A percentile compares a stretch with the other conserved stretches of the same genome.
Conservation (phyloP, 1,139 yeast genomes). For the Keqinozyma sinolaborantium region DNA sequence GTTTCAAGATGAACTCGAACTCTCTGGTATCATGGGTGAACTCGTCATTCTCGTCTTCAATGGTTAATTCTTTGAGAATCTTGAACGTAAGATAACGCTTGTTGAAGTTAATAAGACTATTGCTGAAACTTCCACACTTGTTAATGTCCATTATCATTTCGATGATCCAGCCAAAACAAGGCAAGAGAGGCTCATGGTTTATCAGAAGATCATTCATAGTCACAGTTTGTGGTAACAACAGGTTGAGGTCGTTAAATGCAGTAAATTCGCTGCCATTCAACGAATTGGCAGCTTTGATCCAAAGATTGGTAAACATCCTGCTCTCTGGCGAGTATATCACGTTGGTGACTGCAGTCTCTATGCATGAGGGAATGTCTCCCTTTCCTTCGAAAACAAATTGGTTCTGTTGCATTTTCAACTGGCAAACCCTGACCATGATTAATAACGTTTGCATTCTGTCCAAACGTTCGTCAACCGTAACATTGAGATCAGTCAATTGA, state of each 20-base stretch:
- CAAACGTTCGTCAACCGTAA: slow-evolving; percentile 56
- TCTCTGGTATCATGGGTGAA: slow-evolving; percentile 36
- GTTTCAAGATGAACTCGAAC: slow-evolving; percentile 42
- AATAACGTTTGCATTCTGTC: slow-evolving; percentile 70
- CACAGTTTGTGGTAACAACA: slow-evolving; percentile 33
- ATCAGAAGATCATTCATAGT: slow-evolving; percentile 23
- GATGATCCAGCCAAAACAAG: slow-evolving; percentile 75
- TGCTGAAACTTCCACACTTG: slow-evolving; percentile 29
- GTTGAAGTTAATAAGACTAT: slow-evolving; percentile 33
- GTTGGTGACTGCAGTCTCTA: slow-evolving; percentile 76
- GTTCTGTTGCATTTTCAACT: slow-evolving; percentile 67
- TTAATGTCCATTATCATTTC: slow-evolving; percentile 39
- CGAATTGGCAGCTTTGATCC: slow-evolving; percentile 54
- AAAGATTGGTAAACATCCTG: slow-evolving; percentile 59
- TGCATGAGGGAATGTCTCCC: slow-evolving; percentile 68
- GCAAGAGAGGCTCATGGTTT: slow-evolving; percentile 44
- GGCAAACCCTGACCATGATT: slow-evolving; percentile 61
- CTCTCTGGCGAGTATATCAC: slow-evolving; percentile 82
- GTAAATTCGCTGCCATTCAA: slow-evolving; percentile 18
- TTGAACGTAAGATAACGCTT: slow-evolving; percentile 42
- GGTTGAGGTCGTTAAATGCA: slow-evolving; percentile 27
- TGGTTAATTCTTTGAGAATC: slow-evolving; percentile 37
- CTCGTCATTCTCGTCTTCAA: slow-evolving; percentile 30
- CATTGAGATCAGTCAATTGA: slow-evolving; percentile 61
- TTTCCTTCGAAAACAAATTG: slow-evolving; percentile 50